Evolutionary conservation across 805 yeast species (phyloP).

Genomic region (Kockiozyma suomiensis): DNA sequence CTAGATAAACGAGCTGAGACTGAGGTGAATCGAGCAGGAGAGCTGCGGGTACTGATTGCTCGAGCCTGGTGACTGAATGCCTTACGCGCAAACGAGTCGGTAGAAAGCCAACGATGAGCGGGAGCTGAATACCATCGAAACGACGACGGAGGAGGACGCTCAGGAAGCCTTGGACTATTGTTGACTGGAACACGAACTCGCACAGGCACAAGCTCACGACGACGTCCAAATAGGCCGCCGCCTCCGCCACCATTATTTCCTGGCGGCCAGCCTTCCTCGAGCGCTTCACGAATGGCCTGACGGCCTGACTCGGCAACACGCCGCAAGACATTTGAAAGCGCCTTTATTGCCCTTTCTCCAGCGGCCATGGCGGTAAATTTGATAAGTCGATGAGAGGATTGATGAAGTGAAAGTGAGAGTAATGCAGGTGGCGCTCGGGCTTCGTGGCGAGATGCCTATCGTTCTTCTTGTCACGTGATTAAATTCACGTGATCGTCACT

Average conservation of each 20-base stretch:
- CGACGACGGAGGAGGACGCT: background rate
- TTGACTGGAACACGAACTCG: slow-evolving; percentile 25
- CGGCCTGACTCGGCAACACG: slow-evolving; percentile 26
- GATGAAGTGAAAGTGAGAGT: background rate
- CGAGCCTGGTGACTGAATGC: slow-evolving; percentile 4
- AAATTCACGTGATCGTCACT: background rate
- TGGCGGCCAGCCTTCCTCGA: slow-evolving; percentile 26
- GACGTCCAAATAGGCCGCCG: slow-evolving; percentile 21
- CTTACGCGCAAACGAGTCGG: background rate
- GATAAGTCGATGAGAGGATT: background rate
- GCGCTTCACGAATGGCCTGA: slow-evolving; percentile 26
- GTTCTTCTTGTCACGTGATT: too few relatives aligned
- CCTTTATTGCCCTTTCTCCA: slow-evolving; percentile 19
- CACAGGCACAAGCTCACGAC: slow-evolving; percentile 25
- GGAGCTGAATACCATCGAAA: slow-evolving; percentile 1
- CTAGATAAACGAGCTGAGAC: slow-evolving; percentile 4
- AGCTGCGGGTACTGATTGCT: background rate
- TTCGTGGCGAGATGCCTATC: slow-evolving; percentile 3
- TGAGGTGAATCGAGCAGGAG: slow-evolving; percentile 3
- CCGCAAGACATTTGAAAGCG: slow-evolving; percentile 23
- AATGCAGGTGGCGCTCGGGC: slow-evolving; percentile 1
- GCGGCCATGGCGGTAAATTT: slow-evolving; percentile 10
- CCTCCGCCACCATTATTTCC: slow-evolving; percentile 12
- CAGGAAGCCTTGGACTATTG: slow-evolving; percentile 1
- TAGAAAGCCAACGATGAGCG: background rate